phyloP scores from a whole-genome alignment of 371 early-diverging fungal genomes.

The Blakeslea trispora region DNA sequence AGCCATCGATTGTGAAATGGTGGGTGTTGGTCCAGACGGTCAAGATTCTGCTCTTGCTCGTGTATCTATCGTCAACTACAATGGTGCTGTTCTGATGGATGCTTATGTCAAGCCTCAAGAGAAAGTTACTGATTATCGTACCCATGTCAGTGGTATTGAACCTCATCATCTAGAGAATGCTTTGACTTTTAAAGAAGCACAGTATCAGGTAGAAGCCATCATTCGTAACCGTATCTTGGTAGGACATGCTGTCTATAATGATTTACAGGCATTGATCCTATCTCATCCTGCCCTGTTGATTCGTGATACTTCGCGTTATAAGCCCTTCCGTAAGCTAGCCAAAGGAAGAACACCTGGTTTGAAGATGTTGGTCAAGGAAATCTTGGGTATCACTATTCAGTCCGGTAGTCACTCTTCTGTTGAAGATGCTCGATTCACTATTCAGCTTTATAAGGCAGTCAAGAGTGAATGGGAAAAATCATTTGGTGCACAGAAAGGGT shows the following conservation, averaged over 20 bases:
- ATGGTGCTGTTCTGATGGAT: conserved; percentile 88
- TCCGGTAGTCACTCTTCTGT: conserved; percentile 89
- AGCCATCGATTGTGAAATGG: conserved; percentile 99
- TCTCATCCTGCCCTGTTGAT: conserved; percentile 76
- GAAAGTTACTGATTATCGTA: conserved; percentile 90
- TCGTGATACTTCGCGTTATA: conserved; percentile 85
- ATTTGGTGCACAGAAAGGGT: conserved; percentile 33
- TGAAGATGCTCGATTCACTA: conserved; percentile 90
- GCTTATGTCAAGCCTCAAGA: conserved; percentile 82
- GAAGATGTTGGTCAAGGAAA: conserved; percentile 71
- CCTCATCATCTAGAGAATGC: conserved; percentile 72
- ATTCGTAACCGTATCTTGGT: conserved; percentile 84
- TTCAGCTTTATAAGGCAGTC: conserved; percentile 83
- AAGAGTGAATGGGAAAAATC: conserved; percentile 83
- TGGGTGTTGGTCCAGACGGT: conserved; percentile 91
- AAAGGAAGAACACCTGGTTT: conserved; percentile 75
- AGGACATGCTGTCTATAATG: conserved; percentile 91
- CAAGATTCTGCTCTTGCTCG: conserved; percentile 82
- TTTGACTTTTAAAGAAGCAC: conserved; percentile 73
- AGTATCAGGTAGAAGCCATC: conserved; percentile 73
- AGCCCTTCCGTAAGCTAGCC: conserved; percentile 70
- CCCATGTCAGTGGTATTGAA: conserved; percentile 91
- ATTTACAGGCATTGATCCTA: conserved; percentile 78
- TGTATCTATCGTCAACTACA: conserved; percentile 91
- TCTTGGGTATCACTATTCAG: conserved; percentile 83